phyloP scores from a whole-genome alignment of 1,284 basidiomycete genomes.

The Sutorius eximius region DNA sequence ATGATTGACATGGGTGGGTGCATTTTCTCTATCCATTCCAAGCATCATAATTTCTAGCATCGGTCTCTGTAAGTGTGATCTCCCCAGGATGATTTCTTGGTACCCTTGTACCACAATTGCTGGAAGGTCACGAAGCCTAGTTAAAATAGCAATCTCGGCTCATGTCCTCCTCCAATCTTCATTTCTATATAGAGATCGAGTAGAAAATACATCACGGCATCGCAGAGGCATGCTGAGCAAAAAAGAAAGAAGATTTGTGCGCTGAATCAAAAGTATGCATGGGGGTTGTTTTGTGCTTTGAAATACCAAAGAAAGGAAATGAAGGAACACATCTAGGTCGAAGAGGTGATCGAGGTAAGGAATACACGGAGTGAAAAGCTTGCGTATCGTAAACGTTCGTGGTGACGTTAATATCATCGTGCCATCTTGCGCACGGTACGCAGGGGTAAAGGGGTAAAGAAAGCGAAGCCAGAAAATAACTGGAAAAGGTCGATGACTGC shows the following conservation, averaged over 20 bases:
- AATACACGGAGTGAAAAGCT: slow-evolving; percentile 3
- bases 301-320: slow-evolving; percentile 6
- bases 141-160: not conserved
- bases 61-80: not conserved
- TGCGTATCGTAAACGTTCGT: slow-evolving; percentile 15
- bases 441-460: not conserved
- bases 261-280: slow-evolving; percentile 4
- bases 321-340: not conserved
- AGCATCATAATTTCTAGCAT: not conserved
- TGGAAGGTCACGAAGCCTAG: not conserved
- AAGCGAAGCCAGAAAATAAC: not conserved
- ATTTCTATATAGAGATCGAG: not conserved
- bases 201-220: not conserved
- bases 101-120: not conserved
- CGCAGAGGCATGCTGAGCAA: not conserved
- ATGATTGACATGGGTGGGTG: not conserved
- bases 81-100: not conserved
- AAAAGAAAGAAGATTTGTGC: slow-evolving; percentile 5
- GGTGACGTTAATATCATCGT: slow-evolving; percentile 9
- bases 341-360: not conserved
- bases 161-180: not conserved
- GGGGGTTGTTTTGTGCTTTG: not conserved
- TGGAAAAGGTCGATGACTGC: not conserved
- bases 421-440: slow-evolving; percentile 16
- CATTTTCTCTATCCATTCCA: not conserved